Evolutionary conservation across 257 asterid species (phyloP), one percentile per base, ranked within the genome.

Genomic region (Oldenlandia corymbosa): DNA sequence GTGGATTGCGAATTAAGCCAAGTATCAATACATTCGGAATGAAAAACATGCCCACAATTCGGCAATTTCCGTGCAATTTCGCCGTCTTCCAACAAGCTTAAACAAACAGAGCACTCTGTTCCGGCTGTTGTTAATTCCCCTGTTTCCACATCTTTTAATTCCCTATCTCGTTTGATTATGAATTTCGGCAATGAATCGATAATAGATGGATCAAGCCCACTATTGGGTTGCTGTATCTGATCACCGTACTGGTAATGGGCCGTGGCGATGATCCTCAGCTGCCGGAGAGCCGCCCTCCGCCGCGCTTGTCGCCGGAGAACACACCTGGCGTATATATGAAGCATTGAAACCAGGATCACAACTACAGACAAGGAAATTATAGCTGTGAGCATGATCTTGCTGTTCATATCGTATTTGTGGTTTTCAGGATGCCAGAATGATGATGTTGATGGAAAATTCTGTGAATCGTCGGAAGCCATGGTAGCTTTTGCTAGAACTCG

Each of bases 41-140:
- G 98, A 68, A 91, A 91, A 50, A 62, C 66, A 64, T 91, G 98
- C 37, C 81, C 81, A 73, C 98, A 91, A 31, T 88, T 88, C 0
- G 98, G 96, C 73, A 91, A 57, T 13, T 56, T 66, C 66, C 94
- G 70, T 8, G 61, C 87, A 52, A n/a, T 71, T 61, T 91, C 96
- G 2, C 95, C 96, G 7, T 86, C 93, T 5, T 82, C 88, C 16
- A 88, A 59, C 0, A 7, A 18, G 66, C 88, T 76, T 36, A 88
- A 37, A 63, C 98, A 91, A 50, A 91, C 90, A 2, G 96, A 62
- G 58, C 98, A 91, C 74, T 91, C 98, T 8, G 58, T 3, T 3
- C 12, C 23, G 12, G n/a, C 10, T 23, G 5, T 18, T n/a, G n/a
- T n/a, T n/a, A n/a, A n/a, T n/a, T n/a, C n/a, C 46, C 62, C 53